phyloP scores from a whole-genome alignment of 1,284 basidiomycete species.

The Ceraceosorus guamensis region DNA sequence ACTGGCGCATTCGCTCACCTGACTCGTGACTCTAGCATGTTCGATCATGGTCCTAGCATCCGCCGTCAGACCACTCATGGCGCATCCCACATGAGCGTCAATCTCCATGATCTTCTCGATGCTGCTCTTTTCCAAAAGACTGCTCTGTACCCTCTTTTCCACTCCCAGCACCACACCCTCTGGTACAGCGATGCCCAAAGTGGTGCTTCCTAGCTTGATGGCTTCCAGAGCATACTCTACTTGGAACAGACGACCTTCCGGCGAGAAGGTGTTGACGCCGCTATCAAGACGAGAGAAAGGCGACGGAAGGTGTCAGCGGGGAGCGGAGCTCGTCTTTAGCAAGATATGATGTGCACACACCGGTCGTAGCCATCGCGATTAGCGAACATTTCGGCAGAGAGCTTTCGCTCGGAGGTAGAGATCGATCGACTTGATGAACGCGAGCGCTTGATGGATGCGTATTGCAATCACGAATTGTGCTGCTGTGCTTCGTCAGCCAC shows the following conservation, averaged over 20 bases:
- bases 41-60: constrained; percentile 99
- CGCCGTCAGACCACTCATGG: constrained; percentile 95
- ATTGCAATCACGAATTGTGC: no score
- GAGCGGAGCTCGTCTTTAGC: neutral
- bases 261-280: constrained; percentile 98
- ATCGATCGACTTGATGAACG: no score
- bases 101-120: constrained; percentile 99
- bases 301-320: neutral
- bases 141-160: constrained; percentile 97
- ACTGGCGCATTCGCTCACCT: no score
- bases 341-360: neutral
- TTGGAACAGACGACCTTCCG: constrained; percentile 89
- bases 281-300: no score
- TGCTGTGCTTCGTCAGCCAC: no score
- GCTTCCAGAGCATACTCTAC: constrained; percentile 87
- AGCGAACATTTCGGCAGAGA: no score
- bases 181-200: constrained; percentile 66
- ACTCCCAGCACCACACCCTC: constrained; percentile 89
- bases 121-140: constrained; percentile 85
- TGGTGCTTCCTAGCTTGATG: constrained; percentile 72
- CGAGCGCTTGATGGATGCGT: no score
- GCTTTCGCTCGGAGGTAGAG: no score
- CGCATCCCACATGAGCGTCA: constrained; percentile 88
- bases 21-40: constrained; percentile 88
- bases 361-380: neutral